Base-by-base conservation (phyloP, 352 stramenopile genomes). In the Phytophthora macrochlamydospora region DNA sequence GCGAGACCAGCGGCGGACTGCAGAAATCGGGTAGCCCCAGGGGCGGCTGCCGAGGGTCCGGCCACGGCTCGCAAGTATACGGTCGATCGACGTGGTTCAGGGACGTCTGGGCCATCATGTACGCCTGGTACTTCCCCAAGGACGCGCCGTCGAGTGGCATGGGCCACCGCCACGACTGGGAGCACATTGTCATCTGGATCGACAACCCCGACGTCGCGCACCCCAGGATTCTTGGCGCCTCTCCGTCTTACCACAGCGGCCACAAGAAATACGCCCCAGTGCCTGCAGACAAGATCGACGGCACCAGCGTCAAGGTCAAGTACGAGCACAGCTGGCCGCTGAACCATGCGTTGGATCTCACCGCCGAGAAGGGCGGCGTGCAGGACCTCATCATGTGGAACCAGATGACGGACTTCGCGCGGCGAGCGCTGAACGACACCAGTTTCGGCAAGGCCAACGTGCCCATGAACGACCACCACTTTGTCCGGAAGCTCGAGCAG, bases 51-150 rank as follows among this genome's bases (percentile, higher is more conserved):
- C 51, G 59, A 58, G 69, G 69, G 29, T 76, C 64, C 7, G 60
- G 60, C 3, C 52, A 67, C 45, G 69, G 64, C 5, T 67, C 69
- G 13, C 65, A 78, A 48, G 43, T 75, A 18, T 78, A 78, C 56
- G 70, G 65, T 6, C 70, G 65, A 7, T 67, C 69, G 2, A 63
- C 52, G 2, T 68, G 59, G 56, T 67, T 67, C 60, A 71, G 65
- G n/a, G 56, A 40, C 8, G 28, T 56, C 0, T 74, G 57, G 51
- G 65, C 54, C 35, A 68, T 78, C 65, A 73, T 73, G 65, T 76
- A 76, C 65, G 65, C 63, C 18, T 78, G 71, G 71, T 83, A 83
- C 65, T 79, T 83, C 53, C 68, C 75, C 14, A 83, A 80, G 60
- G 75, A 83, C 62, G 68, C 68, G 33, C 71, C 71, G 30, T 71